Conservation (phyloP, 1,284 basidiomycete species). For the Papiliotrema laurentii region DNA sequence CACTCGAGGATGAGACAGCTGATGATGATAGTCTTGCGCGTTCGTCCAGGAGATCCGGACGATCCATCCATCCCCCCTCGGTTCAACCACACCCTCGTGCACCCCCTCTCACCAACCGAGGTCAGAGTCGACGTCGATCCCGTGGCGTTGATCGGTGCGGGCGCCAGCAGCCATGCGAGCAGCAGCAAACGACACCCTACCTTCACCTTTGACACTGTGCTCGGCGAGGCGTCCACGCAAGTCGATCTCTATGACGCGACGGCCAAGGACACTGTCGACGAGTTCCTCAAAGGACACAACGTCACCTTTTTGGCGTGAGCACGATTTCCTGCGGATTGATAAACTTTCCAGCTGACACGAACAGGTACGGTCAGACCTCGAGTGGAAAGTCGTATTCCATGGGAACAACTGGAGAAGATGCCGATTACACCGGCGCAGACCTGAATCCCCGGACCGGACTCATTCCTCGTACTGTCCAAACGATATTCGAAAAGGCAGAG, state of each 20-base stretch:
- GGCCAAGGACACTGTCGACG: constrained; percentile 77
- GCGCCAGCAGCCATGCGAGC: constrained; percentile 54
- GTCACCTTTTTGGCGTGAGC: constrained; percentile 86
- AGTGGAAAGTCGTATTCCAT: constrained; percentile 97
- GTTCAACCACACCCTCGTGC: constrained; percentile 85
- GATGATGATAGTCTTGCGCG: constrained; percentile 68
- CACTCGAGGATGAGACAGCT: neutral
- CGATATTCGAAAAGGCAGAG: constrained; percentile 75
- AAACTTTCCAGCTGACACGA: constrained; percentile 3
- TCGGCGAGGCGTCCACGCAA: constrained; percentile 76
- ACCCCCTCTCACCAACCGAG: constrained; percentile 61
- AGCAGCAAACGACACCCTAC: constrained; percentile 68
- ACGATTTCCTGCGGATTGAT: no score
- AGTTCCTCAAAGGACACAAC: constrained; percentile 94
- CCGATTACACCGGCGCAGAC: constrained; percentile 69
- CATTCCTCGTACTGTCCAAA: constrained; percentile 90
- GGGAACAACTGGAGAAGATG: constrained; percentile 73
- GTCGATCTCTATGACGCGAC: constrained; percentile 76
- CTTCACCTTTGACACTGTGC: constrained; percentile 93
- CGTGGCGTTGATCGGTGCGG: constrained; percentile 51
- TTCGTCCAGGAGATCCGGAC: constrained; percentile 86
- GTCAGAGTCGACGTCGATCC: constrained; percentile 66
- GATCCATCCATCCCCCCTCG: constrained; percentile 79
- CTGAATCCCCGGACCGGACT: constrained; percentile 60
- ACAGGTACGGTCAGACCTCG: constrained; percentile 81